phyloP scores from a whole-genome alignment of 257 asterid species.

The Solanum infundibuliforme region DNA sequence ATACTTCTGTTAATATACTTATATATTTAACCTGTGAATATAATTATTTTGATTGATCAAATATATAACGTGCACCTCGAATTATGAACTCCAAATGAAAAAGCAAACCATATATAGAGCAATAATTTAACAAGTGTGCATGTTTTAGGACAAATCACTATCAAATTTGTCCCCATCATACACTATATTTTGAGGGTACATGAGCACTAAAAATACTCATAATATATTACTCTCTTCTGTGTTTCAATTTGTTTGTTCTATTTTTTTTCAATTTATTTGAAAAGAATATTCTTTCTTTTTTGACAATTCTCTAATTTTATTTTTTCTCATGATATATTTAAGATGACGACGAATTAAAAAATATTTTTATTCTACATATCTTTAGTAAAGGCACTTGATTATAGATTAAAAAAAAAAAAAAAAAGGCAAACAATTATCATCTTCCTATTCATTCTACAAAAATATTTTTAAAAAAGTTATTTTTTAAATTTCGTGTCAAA shows the following conservation, averaged over 20 bases:
- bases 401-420: no score
- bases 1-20: neutral
- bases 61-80: neutral
- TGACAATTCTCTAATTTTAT: neutral
- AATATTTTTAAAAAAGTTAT: no score
- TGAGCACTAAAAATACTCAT: neutral
- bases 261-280: fast-evolving
- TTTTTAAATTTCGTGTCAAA: no score
- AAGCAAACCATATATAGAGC: neutral
- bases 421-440: no score
- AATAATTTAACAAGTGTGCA: neutral
- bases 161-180: neutral
- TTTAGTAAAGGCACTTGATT: no score
- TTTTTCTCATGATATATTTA: neutral
- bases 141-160: neutral
- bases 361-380: neutral
- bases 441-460: no score
- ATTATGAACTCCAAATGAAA: neutral
- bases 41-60: neutral
- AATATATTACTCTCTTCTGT: neutral
- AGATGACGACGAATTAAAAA: neutral
- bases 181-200: neutral
- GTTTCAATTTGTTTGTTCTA: neutral
- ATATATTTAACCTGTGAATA: neutral
- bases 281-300: neutral